These are phyloP conservation scores for barley (Hordeum vulgare) DNA, from an alignment of 176 grass and related monocot species.

Conservation along the genomic window DNA sequence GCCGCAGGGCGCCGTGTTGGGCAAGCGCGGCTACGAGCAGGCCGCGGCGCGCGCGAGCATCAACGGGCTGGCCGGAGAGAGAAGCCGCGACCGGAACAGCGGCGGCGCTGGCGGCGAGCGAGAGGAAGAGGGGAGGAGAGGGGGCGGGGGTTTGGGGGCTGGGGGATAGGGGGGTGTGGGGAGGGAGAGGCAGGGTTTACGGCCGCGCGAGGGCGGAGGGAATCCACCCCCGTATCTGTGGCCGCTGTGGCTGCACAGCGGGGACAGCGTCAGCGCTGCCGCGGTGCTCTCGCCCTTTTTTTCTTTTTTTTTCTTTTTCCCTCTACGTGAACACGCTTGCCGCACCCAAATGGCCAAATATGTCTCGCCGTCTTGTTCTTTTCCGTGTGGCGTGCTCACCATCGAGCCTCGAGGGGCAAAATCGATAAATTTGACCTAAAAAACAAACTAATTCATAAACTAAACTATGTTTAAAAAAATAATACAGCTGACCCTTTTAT, in stretches of 20 bases:
- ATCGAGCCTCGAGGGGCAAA: no score
- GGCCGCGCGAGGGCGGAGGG: slow-evolving; percentile 12
- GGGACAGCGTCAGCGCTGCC: background rate
- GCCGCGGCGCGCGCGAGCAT: background rate
- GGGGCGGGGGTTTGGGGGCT: background rate
- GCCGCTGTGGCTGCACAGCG: background rate
- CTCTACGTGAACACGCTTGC: slow-evolving; percentile 13
- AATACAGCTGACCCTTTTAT: no score
- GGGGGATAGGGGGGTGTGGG: background rate
- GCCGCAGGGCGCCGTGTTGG: slow-evolving; percentile 51
- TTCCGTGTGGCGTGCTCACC: background rate
- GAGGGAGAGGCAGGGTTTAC: slow-evolving; percentile 31
- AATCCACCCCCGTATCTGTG: slow-evolving; percentile 23
- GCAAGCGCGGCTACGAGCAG: slow-evolving; percentile 17
- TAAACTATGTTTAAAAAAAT: no score
- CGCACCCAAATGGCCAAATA: background rate
- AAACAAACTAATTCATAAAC: no score
- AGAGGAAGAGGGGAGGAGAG: background rate
- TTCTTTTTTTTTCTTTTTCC: no score
- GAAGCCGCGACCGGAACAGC: background rate
- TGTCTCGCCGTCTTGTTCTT: background rate
- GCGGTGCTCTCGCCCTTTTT: background rate
- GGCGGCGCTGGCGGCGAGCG: background rate
- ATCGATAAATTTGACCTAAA: no score
- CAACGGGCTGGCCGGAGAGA: background rate